Percentiles rank a stretch among this genome's conserved stretches.
Conservation (phyloP, 176 grass and related monocot species). For the Hordeum marinum region DNA sequence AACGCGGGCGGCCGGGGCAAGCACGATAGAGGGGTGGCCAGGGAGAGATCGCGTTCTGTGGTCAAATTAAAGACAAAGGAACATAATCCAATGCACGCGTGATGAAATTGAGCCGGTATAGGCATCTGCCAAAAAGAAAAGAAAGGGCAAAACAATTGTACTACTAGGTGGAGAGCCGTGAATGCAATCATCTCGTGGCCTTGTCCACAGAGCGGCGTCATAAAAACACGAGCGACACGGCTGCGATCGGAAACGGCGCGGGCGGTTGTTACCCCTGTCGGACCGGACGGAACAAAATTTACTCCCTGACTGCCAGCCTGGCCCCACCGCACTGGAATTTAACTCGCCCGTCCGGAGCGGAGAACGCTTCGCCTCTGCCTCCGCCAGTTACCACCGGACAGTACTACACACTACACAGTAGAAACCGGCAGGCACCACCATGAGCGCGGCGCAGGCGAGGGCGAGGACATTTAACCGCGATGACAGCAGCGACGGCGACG, state of each 20-base stretch:
- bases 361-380: not conserved
- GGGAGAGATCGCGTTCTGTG: no score
- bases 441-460: not conserved
- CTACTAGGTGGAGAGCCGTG: not conserved
- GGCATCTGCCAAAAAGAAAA: not conserved
- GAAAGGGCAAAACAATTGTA: not conserved
- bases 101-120: no score
- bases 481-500: not conserved
- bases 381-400: not conserved
- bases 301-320: not conserved
- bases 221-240: not conserved
- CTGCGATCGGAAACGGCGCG: not conserved
- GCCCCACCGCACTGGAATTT: not conserved
- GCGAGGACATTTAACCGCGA: constrained; percentile 17
- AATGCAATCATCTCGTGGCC: not conserved
- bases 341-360: not conserved
- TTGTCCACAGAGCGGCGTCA: not conserved
- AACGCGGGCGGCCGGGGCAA: no score
- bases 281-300: not conserved
- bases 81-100: no score
- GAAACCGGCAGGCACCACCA: constrained; percentile 25
- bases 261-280: not conserved
- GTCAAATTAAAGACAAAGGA: no score
- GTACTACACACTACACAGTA: constrained; percentile 14
- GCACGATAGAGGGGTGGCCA: no score